A percentile compares a stretch with the other conserved stretches of the same genome.
These are phyloP conservation scores for Xylaria curta DNA, from an alignment of 495 filamentous ascomycete species.

Conservation along the genomic window DNA sequence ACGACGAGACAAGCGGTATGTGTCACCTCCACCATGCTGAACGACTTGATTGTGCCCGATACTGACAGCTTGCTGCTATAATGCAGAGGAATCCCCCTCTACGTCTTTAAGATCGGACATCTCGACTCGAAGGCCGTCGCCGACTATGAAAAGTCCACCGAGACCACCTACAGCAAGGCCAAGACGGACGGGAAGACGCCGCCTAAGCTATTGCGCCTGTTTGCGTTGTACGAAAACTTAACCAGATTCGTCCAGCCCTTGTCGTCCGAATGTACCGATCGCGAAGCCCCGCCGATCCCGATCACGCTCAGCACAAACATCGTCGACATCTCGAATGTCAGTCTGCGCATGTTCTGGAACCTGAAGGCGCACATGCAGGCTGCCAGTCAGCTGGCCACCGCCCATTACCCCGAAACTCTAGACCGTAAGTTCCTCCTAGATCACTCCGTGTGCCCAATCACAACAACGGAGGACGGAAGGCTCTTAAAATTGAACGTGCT, in stretches of 20 bases:
- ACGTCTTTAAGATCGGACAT: slow-evolving; percentile 84
- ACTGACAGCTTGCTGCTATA: slow-evolving; percentile 10
- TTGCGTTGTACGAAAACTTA: slow-evolving; percentile 88
- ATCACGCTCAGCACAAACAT: slow-evolving; percentile 90
- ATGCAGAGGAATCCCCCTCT: slow-evolving; percentile 81
- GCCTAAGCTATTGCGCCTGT: slow-evolving; percentile 75
- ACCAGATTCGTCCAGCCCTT: slow-evolving; percentile 86
- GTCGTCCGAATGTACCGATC: slow-evolving; percentile 70
- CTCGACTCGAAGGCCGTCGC: slow-evolving; percentile 80
- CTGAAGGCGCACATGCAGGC: slow-evolving; percentile 91
- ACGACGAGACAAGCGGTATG: slow-evolving; percentile 70
- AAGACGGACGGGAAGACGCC: slow-evolving; percentile 66
- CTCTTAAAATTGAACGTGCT: slow-evolving; percentile 6
- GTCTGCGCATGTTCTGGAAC: slow-evolving; percentile 92
- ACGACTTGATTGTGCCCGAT: neutral
- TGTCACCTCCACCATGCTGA: too few relatives aligned
- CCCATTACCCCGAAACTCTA: slow-evolving; percentile 90
- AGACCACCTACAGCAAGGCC: slow-evolving; percentile 59
- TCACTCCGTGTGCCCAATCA: neutral
- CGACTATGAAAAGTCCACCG: slow-evolving; percentile 70
- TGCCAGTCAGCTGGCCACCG: slow-evolving; percentile 82
- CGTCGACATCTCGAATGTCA: slow-evolving; percentile 83
- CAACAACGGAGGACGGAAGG: neutral
- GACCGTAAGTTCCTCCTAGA: slow-evolving; percentile 61
- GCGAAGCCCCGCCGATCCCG: slow-evolving; percentile 74